Conservation (phyloP, 2,329 filamentous ascomycete genomes). For the Diaporthe vaccinii region DNA sequence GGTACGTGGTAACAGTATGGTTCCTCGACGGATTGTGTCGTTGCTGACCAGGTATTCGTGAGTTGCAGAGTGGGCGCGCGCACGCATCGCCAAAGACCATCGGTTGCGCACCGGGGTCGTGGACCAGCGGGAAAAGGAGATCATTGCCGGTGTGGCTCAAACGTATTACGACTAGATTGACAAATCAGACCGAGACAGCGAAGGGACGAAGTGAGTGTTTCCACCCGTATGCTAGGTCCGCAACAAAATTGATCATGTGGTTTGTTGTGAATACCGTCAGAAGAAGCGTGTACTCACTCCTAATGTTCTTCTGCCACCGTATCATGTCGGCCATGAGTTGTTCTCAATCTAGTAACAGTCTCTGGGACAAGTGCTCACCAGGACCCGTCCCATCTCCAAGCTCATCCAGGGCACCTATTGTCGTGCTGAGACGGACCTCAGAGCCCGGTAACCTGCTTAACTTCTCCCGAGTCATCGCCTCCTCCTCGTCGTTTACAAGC, state of each 20-base stretch:
- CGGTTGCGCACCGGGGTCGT: conserved; percentile 45
- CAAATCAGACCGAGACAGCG: accelerated
- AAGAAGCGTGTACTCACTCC: too few relatives aligned
- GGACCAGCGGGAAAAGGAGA: conserved; percentile 45
- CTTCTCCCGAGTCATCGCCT: background rate
- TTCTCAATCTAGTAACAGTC: too few relatives aligned
- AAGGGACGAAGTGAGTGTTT: background rate
- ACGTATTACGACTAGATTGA: conserved; percentile 43
- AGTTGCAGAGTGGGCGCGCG: conserved; percentile 45
- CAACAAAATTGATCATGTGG: too few relatives aligned
- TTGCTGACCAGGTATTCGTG: conserved; percentile 7
- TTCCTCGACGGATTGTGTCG: too few relatives aligned
- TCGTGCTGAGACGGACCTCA: background rate
- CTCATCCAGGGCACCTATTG: background rate
- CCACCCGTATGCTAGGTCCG: background rate
- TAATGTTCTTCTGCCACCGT: background rate
- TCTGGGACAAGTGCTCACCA: background rate
- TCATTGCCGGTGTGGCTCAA: conserved; percentile 45
- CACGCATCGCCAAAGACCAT: conserved; percentile 46
- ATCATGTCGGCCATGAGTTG: background rate
- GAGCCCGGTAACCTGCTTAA: background rate
- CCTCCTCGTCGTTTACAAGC: background rate
- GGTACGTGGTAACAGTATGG: conserved; percentile 35
- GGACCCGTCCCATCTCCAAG: background rate
- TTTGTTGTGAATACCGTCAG: background rate